Evolutionary conservation across 129 eudicot genomes (phyloP).

Genomic region (Arctium minus): DNA sequence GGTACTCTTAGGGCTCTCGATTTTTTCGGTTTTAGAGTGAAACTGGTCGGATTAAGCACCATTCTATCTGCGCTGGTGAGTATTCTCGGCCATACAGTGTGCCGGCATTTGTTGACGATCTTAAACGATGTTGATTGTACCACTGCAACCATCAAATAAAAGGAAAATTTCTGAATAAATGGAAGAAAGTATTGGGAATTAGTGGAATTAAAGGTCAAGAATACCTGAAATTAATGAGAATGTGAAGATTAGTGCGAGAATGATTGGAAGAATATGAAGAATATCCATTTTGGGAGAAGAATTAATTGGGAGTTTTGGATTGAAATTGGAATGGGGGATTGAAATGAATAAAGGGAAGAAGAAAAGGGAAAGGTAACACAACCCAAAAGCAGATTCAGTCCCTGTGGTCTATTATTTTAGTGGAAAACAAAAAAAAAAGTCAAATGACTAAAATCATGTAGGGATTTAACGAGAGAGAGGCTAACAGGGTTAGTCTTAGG

Average conservation of each 20-base stretch:
- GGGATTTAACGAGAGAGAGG: too few relatives aligned
- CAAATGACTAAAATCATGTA: too few relatives aligned
- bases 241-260: slow-evolving; percentile 23
- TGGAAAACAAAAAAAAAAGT: too few relatives aligned
- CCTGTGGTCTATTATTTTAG: too few relatives aligned
- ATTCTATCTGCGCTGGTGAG: slow-evolving; percentile 68
- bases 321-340: neutral
- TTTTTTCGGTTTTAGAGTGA: slow-evolving; percentile 47
- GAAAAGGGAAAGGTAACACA: slow-evolving; percentile 1
- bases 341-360: neutral
- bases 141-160: slow-evolving; percentile 23
- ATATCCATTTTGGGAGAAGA: slow-evolving; percentile 30
- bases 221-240: slow-evolving; percentile 38
- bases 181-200: neutral
- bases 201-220: neutral
- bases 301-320: neutral
- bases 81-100: slow-evolving; percentile 87
- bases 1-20: slow-evolving; percentile 59
- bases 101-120: slow-evolving; percentile 65
- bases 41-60: slow-evolving; percentile 52
- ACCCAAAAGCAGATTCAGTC: neutral
- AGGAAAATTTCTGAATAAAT: neutral
- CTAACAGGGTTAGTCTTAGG: too few relatives aligned
- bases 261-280: slow-evolving; percentile 5
- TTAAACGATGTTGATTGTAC: slow-evolving; percentile 61